Evolutionary conservation across 495 filamentous ascomycete genomes (phyloP).

Genomic region (Coniosporium apollinis): DNA sequence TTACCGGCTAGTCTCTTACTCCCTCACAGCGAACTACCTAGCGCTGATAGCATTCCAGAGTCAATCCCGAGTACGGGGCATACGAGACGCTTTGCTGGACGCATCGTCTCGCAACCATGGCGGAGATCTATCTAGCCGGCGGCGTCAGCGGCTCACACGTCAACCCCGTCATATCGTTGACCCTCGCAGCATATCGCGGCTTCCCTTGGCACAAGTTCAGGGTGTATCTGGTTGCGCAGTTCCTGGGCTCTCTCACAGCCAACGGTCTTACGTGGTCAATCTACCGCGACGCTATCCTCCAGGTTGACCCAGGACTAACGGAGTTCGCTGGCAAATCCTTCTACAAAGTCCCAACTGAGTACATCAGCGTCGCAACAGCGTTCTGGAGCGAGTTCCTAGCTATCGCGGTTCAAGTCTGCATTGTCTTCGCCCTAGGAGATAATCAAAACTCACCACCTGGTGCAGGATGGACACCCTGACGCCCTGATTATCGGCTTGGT

Average conservation of each 20-base stretch:
- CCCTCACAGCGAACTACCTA: neutral
- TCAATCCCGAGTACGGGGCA: no score
- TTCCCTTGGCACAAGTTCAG: constrained; percentile 31
- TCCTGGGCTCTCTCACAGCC: constrained; percentile 29
- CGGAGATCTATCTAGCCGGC: constrained; percentile 19
- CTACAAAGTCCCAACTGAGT: neutral
- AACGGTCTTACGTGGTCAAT: constrained; percentile 4
- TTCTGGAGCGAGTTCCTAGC: neutral
- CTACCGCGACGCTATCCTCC: neutral
- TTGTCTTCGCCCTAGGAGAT: neutral
- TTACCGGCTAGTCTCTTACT: no score
- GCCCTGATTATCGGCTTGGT: neutral
- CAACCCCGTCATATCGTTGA: constrained; percentile 33
- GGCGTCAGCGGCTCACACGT: constrained; percentile 39
- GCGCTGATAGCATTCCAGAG: no score
- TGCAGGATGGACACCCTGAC: neutral
- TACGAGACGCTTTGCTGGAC: neutral
- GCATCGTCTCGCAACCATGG: neutral
- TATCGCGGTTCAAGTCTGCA: neutral
- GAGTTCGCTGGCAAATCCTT: neutral
- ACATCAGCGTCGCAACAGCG: neutral
- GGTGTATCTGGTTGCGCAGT: constrained; percentile 34
- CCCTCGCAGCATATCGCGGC: constrained; percentile 34
- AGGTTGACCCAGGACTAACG: neutral
- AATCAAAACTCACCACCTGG: neutral